A percentile compares a stretch with the other conserved stretches of the same genome.
phyloP scores from a whole-genome alignment of 768 basidiomycete genomes.

The Heimioporus sp. region DNA sequence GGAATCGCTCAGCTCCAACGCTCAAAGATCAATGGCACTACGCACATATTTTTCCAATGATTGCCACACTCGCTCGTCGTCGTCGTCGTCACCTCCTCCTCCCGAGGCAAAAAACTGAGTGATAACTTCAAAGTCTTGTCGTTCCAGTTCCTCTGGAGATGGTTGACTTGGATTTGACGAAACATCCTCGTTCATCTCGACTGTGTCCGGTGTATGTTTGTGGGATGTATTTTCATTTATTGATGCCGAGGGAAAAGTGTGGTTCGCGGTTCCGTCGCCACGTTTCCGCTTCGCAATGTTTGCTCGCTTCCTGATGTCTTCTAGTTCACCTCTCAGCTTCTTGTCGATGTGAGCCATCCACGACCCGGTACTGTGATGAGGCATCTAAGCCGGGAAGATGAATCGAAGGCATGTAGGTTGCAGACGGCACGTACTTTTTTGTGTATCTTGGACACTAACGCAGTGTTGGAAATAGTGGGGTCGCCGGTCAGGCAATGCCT shows the following conservation, averaged over 20 bases:
- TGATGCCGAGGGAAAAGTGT: background rate
- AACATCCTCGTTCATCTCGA: background rate
- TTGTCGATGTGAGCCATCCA: slow-evolving; percentile 45
- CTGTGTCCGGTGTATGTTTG: background rate
- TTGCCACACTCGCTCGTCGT: slow-evolving; percentile 52
- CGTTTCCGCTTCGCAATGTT: slow-evolving; percentile 51
- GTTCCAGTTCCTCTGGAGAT: slow-evolving; percentile 15
- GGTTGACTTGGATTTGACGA: background rate
- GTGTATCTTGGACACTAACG: slow-evolving; percentile 39
- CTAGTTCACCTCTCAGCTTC: slow-evolving; percentile 38
- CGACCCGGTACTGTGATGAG: slow-evolving; percentile 51
- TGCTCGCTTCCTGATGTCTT: slow-evolving; percentile 47
- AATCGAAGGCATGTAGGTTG: background rate
- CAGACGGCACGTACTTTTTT: slow-evolving; percentile 40
- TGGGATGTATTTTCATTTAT: background rate
- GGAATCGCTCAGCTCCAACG: background rate
- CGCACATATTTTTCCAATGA: slow-evolving; percentile 47
- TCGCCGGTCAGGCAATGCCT: slow-evolving; percentile 48
- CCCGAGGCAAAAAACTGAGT: slow-evolving; percentile 54
- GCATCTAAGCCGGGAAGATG: slow-evolving; percentile 44
- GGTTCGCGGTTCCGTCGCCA: background rate
- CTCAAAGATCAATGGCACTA: background rate
- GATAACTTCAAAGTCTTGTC: slow-evolving; percentile 49
- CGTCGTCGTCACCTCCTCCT: slow-evolving; percentile 46
- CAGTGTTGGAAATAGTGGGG: slow-evolving; percentile 38